These are phyloP conservation scores for Mercurialis annua DNA, from an alignment of 345 rosid species.

Conservation along the genomic window DNA sequence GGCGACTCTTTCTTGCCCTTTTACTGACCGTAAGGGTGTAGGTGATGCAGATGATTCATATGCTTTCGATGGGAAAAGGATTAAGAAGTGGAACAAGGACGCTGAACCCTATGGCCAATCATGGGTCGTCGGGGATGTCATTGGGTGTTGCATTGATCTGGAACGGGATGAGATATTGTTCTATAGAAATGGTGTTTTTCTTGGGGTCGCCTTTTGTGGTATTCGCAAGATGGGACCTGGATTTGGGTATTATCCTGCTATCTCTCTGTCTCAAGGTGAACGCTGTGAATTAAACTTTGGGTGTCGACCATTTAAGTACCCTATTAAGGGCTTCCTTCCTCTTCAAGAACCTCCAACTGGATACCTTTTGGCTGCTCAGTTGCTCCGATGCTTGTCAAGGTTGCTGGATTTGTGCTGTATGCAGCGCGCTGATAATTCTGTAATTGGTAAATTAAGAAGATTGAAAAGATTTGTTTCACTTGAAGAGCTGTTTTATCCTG, in stretches of 20 bases:
- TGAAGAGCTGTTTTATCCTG: constrained; percentile 72
- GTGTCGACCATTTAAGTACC: constrained; percentile 70
- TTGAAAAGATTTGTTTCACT: constrained; percentile 69
- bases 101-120: constrained; percentile 76
- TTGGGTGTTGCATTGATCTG: constrained; percentile 90
- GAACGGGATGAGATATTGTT: constrained; percentile 67
- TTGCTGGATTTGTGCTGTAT: constrained; percentile 45
- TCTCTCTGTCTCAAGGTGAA: constrained; percentile 92
- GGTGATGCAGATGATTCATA: constrained; percentile 98
- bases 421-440: constrained; percentile 55
- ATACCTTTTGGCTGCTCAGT: constrained; percentile 40
- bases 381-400: constrained; percentile 73
- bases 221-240: constrained; percentile 79
- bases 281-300: constrained; percentile 87
- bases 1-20: constrained; percentile 88
- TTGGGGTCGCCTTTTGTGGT: constrained; percentile 75
- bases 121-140: constrained; percentile 91
- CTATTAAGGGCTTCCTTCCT: constrained; percentile 60
- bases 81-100: constrained; percentile 84
- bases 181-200: constrained; percentile 75
- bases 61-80: constrained; percentile 96
- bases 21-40: constrained; percentile 89
- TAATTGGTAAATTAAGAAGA: constrained; percentile 67
- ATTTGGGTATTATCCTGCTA: constrained; percentile 84
- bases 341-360: constrained; percentile 61